Conservation (phyloP, 495 filamentous ascomycete species). For the Rusavskia elegans region DNA sequence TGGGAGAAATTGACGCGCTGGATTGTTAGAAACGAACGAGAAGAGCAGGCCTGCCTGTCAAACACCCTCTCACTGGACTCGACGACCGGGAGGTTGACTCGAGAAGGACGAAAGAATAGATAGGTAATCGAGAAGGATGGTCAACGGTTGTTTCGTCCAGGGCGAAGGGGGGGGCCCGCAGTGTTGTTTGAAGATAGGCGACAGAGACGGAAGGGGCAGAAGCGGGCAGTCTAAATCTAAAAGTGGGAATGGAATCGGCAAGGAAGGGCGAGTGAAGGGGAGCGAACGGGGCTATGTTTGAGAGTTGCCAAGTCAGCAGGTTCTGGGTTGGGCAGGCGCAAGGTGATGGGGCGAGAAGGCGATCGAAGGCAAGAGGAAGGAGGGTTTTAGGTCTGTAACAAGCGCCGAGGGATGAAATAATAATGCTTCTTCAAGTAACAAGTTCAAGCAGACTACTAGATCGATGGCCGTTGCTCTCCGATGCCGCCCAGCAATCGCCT, state of each 20-base stretch:
- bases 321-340: not conserved
- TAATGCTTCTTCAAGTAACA: too few species aligned
- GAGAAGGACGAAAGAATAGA: not conserved
- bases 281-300: constrained; percentile 3
- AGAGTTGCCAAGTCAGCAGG: not conserved
- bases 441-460: too few species aligned
- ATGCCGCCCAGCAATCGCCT: not conserved
- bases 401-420: constrained; percentile 1
- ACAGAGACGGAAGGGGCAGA: not conserved
- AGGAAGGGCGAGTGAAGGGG: not conserved
- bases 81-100: not conserved
- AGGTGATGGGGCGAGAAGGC: not conserved
- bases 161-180: not conserved
- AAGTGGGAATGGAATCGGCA: not conserved
- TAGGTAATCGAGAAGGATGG: not conserved
- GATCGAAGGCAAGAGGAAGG: not conserved
- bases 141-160: not conserved
- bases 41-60: constrained; percentile 3
- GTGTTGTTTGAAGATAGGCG: constrained; percentile 3
- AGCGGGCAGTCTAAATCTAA: constrained; percentile 1
- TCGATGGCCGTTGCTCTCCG: not conserved
- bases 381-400: constrained; percentile 1
- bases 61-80: not conserved
- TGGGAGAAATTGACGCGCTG: not conserved
- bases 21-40: not conserved